These are phyloP conservation scores for Dicorynia guianensis DNA, from an alignment of 306 rosid genomes.

Conservation along the genomic window DNA sequence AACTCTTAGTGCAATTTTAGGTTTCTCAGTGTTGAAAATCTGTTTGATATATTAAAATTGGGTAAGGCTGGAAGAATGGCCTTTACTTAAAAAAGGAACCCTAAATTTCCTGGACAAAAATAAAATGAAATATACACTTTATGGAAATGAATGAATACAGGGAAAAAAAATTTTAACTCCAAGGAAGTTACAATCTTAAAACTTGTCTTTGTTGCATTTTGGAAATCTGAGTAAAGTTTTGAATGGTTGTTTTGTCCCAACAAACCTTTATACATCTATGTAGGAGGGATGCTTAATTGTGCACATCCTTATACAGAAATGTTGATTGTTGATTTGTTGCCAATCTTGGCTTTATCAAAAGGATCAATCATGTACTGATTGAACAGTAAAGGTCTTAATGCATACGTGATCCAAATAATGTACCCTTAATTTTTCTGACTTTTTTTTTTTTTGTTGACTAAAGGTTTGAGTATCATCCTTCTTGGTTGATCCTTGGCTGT, in stretches of 20 bases:
- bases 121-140: background rate
- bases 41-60: no score
- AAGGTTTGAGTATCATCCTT: background rate
- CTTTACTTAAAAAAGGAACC: no score
- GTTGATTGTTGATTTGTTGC: background rate
- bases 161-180: slow-evolving; percentile 19
- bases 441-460: background rate
- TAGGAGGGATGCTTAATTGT: slow-evolving; percentile 26
- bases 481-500: slow-evolving; percentile 8
- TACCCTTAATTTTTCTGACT: no score
- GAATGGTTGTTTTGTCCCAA: slow-evolving; percentile 21
- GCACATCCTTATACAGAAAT: slow-evolving; percentile 11
- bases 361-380: background rate
- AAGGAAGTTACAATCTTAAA: slow-evolving; percentile 7
- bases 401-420: background rate
- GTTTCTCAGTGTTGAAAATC: background rate
- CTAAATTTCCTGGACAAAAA: background rate
- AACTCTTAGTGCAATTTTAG: background rate
- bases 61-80: no score
- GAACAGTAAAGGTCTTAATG: slow-evolving; percentile 15
- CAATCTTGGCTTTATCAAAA: slow-evolving; percentile 5
- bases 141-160: slow-evolving; percentile 20
- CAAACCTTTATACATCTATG: slow-evolving; percentile 15
- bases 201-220: slow-evolving; percentile 1
- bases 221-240: slow-evolving; percentile 33